Evolutionary conservation across 148 eudicot genomes (phyloP).

Genomic region (Rhododendron simsii): DNA sequence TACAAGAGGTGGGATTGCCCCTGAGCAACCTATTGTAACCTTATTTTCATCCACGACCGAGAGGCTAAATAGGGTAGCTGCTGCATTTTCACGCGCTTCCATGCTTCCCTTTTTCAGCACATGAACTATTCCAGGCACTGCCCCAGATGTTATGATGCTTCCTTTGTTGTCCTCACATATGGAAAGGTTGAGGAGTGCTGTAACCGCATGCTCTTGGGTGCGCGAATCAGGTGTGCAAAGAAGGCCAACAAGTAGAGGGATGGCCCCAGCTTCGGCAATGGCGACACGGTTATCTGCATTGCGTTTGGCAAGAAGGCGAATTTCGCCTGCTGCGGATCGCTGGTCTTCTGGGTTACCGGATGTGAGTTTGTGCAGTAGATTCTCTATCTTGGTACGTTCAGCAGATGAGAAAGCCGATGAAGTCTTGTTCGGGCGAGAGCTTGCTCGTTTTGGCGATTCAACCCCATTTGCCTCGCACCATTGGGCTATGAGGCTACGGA

Average conservation of each 20-base stretch:
- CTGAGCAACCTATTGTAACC: constrained; percentile 67
- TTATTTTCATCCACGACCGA: constrained; percentile 92
- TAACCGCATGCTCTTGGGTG: constrained; percentile 86
- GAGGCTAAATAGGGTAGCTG: constrained; percentile 86
- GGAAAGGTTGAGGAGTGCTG: constrained; percentile 89
- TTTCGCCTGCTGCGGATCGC: constrained; percentile 67
- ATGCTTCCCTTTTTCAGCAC: constrained; percentile 81
- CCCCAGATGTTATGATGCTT: constrained; percentile 59
- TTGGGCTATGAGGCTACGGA: constrained; percentile 86
- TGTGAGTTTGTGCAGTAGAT: constrained; percentile 58
- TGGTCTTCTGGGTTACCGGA: constrained; percentile 61
- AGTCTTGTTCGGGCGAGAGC: constrained; percentile 34
- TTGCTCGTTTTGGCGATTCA: constrained; percentile 67
- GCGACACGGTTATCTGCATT: constrained; percentile 81
- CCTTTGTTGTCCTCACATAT: constrained; percentile 88
- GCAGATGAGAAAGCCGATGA: constrained; percentile 57
- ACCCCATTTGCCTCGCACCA: constrained; percentile 90
- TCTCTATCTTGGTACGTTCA: constrained; percentile 60
- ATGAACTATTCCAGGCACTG: constrained; percentile 78
- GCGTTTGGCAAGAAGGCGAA: constrained; percentile 83
- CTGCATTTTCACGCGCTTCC: constrained; percentile 94
- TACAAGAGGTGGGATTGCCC: constrained; percentile 90
- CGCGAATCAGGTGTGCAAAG: constrained; percentile 58
- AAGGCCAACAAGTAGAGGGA: constrained; percentile 70
- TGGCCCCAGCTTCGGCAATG: constrained; percentile 86